Conservation (phyloP, 2,329 filamentous ascomycete species). For the Cladosporium sp. region DNA sequence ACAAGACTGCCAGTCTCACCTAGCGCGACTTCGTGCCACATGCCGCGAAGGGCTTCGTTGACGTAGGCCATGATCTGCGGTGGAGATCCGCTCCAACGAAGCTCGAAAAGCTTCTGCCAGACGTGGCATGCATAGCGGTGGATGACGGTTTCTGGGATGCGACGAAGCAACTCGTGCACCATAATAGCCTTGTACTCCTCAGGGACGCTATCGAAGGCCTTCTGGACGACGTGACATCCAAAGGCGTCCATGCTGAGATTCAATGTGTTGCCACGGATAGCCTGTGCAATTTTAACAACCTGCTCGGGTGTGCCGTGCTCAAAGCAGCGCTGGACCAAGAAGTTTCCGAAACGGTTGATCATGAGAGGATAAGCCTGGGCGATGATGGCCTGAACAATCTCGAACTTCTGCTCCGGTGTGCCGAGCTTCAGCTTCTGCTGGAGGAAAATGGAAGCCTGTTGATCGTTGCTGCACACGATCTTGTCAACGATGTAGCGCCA, state of each 20-base stretch:
- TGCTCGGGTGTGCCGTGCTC: constrained; percentile 95
- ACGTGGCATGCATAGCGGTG: constrained; percentile 98
- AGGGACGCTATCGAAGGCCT: constrained; percentile 95
- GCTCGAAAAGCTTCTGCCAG: constrained; percentile 98
- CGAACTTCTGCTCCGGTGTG: constrained; percentile 90
- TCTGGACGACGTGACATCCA: constrained; percentile 96
- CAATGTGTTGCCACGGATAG: constrained; percentile 89
- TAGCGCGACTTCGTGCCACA: constrained; percentile 98
- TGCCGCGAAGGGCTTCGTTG: constrained; percentile 87
- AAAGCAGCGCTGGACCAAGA: constrained; percentile 96
- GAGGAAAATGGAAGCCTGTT: constrained; percentile 97
- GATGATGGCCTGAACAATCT: constrained; percentile 95
- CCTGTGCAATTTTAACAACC: constrained; percentile 87
- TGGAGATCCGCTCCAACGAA: constrained; percentile 90
- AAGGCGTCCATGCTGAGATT: constrained; percentile 98
- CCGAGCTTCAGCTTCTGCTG: constrained; percentile 99
- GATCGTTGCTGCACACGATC: constrained; percentile 98
- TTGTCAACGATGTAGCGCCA: constrained; percentile 99
- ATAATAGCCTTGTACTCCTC: constrained; percentile 98
- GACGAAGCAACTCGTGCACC: constrained; percentile 94
- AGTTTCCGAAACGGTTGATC: constrained; percentile 98
- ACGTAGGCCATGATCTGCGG: constrained; percentile 99
- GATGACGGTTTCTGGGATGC: constrained; percentile 95
- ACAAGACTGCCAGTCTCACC: constrained; percentile 97
- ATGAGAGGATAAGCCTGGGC: constrained; percentile 91